phyloP scores from a whole-genome alignment of 129 eudicot genomes.

The Helianthus tuberosus region DNA sequence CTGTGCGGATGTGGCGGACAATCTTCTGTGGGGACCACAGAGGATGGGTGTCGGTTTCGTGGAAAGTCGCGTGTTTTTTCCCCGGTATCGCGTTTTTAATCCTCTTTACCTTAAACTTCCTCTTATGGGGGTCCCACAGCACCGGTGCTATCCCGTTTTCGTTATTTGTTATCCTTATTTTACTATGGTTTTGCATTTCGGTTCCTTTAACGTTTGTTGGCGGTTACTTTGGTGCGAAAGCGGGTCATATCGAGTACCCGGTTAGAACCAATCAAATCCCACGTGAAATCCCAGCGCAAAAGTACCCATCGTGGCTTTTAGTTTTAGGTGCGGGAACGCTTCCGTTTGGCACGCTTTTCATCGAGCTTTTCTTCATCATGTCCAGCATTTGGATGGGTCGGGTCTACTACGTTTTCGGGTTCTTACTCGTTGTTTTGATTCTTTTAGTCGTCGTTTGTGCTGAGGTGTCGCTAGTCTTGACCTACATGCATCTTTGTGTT shows the following conservation, averaged over 20 bases:
- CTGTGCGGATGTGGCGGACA: conserved; percentile 1
- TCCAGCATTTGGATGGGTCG: conserved; percentile 46
- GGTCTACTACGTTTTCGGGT: conserved; percentile 46
- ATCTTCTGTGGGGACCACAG: neutral
- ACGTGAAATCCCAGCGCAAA: conserved; percentile 40
- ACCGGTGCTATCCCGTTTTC: conserved; percentile 6
- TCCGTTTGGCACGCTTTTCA: conserved; percentile 48
- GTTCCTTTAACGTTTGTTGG: conserved; percentile 6
- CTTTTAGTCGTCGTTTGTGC: conserved; percentile 42
- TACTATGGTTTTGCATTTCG: conserved; percentile 6
- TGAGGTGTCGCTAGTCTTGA: conserved; percentile 35
- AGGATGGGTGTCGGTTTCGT: conserved; percentile 1
- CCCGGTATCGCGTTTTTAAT: conserved; percentile 8
- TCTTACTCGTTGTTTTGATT: conserved; percentile 33
- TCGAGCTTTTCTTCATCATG: conserved; percentile 43
- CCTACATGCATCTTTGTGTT: conserved; percentile 46
- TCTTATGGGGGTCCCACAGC: conserved; percentile 1
- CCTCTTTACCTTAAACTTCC: neutral
- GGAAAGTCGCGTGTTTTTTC: conserved; percentile 6
- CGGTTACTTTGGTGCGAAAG: conserved; percentile 5
- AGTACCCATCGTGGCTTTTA: conserved; percentile 40
- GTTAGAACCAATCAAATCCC: conserved; percentile 47
- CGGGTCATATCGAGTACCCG: conserved; percentile 32
- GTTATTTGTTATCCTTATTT: conserved; percentile 3
- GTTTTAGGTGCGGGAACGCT: conserved; percentile 47